A percentile compares a stretch with the other conserved stretches of the same genome.
Conservation (phyloP, 139 green algal species). For the Picochlorum sp. region DNA sequence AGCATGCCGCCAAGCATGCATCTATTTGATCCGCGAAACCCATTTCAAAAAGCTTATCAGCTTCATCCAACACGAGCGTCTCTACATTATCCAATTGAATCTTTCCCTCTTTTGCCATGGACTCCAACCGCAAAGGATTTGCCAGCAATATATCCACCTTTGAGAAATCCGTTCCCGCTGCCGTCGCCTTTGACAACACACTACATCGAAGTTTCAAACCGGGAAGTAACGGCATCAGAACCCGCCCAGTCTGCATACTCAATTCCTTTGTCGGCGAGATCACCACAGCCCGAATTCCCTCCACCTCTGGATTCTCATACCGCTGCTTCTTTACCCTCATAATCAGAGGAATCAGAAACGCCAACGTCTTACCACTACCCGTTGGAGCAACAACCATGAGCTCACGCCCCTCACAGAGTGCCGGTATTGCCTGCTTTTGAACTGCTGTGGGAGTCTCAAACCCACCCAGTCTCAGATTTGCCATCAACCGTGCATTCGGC, state of each 20-base stretch:
- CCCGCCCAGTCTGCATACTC: constrained; percentile 63
- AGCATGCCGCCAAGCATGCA: constrained; percentile 67
- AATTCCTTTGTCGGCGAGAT: constrained; percentile 83
- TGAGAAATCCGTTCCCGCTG: constrained; percentile 54
- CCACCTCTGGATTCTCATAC: neutral
- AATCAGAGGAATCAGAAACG: constrained; percentile 81
- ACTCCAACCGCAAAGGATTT: constrained; percentile 69
- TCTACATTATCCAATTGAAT: constrained; percentile 43
- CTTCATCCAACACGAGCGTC: constrained; percentile 86
- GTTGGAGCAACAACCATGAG: constrained; percentile 83
- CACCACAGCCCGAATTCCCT: constrained; percentile 22
- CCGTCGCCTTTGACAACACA: constrained; percentile 70
- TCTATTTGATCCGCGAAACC: constrained; percentile 84
- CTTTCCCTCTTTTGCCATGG: constrained; percentile 31
- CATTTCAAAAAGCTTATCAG: constrained; percentile 92
- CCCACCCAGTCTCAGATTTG: constrained; percentile 31
- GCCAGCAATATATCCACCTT: constrained; percentile 82
- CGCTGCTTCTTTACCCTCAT: constrained; percentile 11
- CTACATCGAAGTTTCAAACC: constrained; percentile 45
- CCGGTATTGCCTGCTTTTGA: constrained; percentile 82
- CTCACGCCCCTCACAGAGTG: constrained; percentile 56
- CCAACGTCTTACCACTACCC: constrained; percentile 83
- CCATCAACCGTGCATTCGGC: constrained; percentile 3
- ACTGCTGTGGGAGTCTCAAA: constrained; percentile 76
- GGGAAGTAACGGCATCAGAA: constrained; percentile 66